Evolutionary conservation across 305 asterid species (phyloP).

Genomic region (Rubia occidens): DNA sequence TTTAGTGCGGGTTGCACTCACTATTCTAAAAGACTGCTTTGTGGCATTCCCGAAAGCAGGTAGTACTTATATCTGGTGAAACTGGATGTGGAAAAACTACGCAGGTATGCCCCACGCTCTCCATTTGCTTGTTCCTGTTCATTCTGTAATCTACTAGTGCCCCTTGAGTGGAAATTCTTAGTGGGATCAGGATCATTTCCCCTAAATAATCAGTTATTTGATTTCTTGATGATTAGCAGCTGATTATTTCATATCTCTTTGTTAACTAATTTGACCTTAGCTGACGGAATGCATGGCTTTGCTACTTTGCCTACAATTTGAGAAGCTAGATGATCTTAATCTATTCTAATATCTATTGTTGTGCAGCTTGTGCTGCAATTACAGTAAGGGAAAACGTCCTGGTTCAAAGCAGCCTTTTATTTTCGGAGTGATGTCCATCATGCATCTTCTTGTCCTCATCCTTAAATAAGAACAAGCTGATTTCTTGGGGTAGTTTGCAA

Average conservation of each 20-base stretch:
- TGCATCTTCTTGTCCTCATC: background rate
- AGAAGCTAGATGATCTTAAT: background rate
- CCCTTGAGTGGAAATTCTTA: background rate
- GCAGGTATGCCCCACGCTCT: constrained; percentile 46
- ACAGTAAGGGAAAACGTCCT: background rate
- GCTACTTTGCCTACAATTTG: background rate
- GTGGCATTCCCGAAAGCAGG: constrained; percentile 39
- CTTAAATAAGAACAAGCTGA: background rate
- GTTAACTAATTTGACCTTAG: background rate
- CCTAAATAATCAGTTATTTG: background rate
- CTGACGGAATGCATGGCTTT: background rate
- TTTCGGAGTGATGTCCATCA: background rate
- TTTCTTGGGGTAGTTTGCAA: background rate
- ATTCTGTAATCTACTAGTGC: constrained; percentile 4
- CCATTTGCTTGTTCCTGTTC: background rate
- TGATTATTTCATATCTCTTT: background rate
- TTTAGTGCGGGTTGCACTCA: background rate
- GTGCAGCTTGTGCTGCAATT: background rate
- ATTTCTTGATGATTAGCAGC: background rate
- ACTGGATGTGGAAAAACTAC: constrained; percentile 99
- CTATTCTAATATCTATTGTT: background rate
- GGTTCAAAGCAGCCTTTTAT: background rate
- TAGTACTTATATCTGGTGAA: constrained; percentile 91
- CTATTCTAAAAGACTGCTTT: background rate
- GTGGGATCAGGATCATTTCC: background rate